Conservation (phyloP, 768 basidiomycete genomes). For the Lactarius tabidus region DNA sequence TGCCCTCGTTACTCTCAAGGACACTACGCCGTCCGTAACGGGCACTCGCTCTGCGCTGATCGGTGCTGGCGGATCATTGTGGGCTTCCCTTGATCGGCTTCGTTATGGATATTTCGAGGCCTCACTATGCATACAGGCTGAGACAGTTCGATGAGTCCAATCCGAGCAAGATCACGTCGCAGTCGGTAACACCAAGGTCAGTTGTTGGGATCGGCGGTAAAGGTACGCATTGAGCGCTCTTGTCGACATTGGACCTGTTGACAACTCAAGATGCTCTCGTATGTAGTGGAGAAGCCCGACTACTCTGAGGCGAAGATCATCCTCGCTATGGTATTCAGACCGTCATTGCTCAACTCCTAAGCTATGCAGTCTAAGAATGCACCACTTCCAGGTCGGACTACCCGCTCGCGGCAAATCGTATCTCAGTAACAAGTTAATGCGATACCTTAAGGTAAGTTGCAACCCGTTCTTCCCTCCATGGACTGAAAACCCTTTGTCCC, state of each 20-base stretch:
- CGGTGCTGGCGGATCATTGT: constrained; percentile 77
- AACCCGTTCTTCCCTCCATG: not conserved
- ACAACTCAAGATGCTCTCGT: constrained; percentile 11
- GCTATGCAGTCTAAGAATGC: not conserved
- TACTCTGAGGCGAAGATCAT: constrained; percentile 99
- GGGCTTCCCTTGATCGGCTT: constrained; percentile 28
- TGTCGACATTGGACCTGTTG: not conserved
- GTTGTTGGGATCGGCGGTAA: constrained; percentile 89
- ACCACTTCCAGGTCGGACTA: constrained; percentile 68
- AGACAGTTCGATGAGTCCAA: constrained; percentile 78
- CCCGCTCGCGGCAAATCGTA: constrained; percentile 99
- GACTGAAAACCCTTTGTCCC: constrained; percentile 4
- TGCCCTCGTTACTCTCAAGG: constrained; percentile 10
- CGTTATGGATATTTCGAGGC: not conserved
- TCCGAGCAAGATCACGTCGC: constrained; percentile 65
- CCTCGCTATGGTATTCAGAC: constrained; percentile 76
- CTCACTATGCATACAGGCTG: constrained; percentile 44
- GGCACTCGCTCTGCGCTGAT: constrained; percentile 37
- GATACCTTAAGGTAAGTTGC: constrained; percentile 75
- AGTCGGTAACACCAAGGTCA: constrained; percentile 71
- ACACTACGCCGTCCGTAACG: not conserved
- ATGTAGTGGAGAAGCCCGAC: constrained; percentile 87
- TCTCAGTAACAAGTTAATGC: constrained; percentile 94
- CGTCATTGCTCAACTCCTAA: not conserved
- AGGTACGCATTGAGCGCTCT: constrained; percentile 42